Conservation (phyloP, 2,329 filamentous ascomycete genomes). For the Trichoderma sp. region DNA sequence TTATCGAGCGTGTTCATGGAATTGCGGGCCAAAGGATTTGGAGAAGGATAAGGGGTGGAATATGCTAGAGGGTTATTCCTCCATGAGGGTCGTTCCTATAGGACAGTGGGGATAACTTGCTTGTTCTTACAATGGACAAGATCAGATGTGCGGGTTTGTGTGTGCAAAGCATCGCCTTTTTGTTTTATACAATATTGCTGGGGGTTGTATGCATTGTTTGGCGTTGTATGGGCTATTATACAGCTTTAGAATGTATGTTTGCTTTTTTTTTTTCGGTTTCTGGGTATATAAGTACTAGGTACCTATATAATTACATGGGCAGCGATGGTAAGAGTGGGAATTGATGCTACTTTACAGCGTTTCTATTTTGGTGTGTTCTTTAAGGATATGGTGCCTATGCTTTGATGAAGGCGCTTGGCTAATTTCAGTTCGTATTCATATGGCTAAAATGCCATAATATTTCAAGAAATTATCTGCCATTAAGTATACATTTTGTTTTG, state of each 20-base stretch:
- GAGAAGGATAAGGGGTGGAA: conserved; percentile 27
- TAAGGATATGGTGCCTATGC: background rate
- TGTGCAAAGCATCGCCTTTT: background rate
- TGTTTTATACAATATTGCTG: background rate
- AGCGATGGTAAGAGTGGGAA: background rate
- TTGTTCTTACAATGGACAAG: too few species aligned
- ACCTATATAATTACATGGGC: background rate
- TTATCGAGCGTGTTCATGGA: conserved; percentile 53
- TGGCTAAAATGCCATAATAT: too few species aligned
- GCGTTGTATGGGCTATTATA: background rate
- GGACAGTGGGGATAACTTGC: background rate
- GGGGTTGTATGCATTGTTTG: background rate
- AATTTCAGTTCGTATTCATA: background rate
- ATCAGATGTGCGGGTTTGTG: background rate
- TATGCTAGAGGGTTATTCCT: conserved; percentile 28
- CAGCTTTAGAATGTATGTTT: background rate
- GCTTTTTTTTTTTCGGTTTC: background rate
- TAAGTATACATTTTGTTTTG: background rate
- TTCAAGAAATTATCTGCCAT: too few species aligned
- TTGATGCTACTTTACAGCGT: background rate
- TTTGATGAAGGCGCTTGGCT: background rate
- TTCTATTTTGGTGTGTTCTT: background rate
- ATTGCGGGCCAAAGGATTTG: conserved; percentile 43
- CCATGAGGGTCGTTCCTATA: too few species aligned
- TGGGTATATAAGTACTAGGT: background rate